A percentile compares a stretch with the other conserved stretches of the same genome.
These are phyloP conservation scores for Trichophyton benhamiae DNA, from an alignment of 2,329 filamentous ascomycete genomes.

Conservation along the genomic window DNA sequence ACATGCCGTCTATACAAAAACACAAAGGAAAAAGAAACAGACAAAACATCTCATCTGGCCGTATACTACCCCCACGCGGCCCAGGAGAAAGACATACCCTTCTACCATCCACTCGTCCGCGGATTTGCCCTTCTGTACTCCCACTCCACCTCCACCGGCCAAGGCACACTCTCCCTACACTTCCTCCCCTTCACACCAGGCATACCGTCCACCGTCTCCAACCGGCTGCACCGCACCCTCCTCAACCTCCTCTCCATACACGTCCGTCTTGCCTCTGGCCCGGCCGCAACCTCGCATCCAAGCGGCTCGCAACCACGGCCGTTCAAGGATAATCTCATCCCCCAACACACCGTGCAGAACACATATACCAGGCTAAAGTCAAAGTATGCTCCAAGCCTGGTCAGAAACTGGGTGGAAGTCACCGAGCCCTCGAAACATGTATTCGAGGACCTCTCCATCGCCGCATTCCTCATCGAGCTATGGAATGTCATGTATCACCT, in stretches of 20 bases:
- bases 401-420: slow-evolving; percentile 67
- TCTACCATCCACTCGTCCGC: slow-evolving; percentile 71
- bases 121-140: slow-evolving; percentile 66
- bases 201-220: slow-evolving; percentile 24
- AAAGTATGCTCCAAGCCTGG: slow-evolving; percentile 60
- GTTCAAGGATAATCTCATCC: slow-evolving; percentile 70
- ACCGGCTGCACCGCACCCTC: slow-evolving; percentile 29
- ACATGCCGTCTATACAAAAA: slow-evolving; percentile 60
- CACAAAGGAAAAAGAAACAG: slow-evolving; percentile 10
- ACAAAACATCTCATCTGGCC: slow-evolving; percentile 41
- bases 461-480: slow-evolving; percentile 82
- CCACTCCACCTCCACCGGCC: slow-evolving; percentile 19
- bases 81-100: slow-evolving; percentile 55
- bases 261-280: slow-evolving; percentile 23
- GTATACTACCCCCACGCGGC: slow-evolving; percentile 66
- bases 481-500: slow-evolving; percentile 70
- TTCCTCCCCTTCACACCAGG: slow-evolving; percentile 35
- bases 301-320: slow-evolving; percentile 57
- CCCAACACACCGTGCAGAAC: slow-evolving; percentile 65
- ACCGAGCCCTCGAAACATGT: slow-evolving; percentile 87
- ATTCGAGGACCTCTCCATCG: slow-evolving; percentile 85
- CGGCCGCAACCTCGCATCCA: slow-evolving; percentile 14
- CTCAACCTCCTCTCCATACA: slow-evolving; percentile 27
- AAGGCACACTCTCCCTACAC: slow-evolving; percentile 37
- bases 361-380: slow-evolving; percentile 70